phyloP scores from a whole-genome alignment of 257 asterid species.

The Rubia yunnanensis region DNA sequence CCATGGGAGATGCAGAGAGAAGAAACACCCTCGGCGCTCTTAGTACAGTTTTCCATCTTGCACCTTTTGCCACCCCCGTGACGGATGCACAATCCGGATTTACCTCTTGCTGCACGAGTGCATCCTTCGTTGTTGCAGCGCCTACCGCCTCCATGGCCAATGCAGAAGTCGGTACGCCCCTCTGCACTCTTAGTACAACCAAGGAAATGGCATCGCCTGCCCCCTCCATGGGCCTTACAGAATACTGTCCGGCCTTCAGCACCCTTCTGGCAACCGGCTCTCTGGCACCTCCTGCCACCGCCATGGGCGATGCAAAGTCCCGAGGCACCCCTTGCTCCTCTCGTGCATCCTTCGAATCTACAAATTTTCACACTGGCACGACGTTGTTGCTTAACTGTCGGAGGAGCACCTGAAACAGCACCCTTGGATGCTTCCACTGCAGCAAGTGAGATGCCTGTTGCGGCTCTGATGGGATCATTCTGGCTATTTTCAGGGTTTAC shows the following conservation, averaged over 20 bases:
- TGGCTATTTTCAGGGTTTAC: slow-evolving; percentile 10
- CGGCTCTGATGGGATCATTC: slow-evolving; percentile 7
- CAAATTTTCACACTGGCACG: slow-evolving; percentile 33
- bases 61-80: slow-evolving; percentile 78
- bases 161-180: slow-evolving; percentile 55
- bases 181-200: slow-evolving; percentile 68
- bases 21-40: slow-evolving; percentile 51
- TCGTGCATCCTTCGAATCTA: slow-evolving; percentile 40
- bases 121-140: slow-evolving; percentile 46
- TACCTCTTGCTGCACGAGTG: slow-evolving; percentile 55
- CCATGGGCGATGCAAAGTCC: slow-evolving; percentile 65
- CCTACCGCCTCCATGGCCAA: slow-evolving; percentile 57
- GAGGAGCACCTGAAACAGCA: slow-evolving; percentile 16
- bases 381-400: slow-evolving; percentile 14
- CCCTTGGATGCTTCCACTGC: slow-evolving; percentile 9
- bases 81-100: slow-evolving; percentile 47
- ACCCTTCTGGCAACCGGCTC: slow-evolving; percentile 50
- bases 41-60: slow-evolving; percentile 34
- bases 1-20: slow-evolving; percentile 69
- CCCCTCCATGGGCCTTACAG: slow-evolving; percentile 63
- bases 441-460: slow-evolving; percentile 5
- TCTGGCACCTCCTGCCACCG: slow-evolving; percentile 63
- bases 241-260: slow-evolving; percentile 57
- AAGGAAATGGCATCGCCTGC: slow-evolving; percentile 43
- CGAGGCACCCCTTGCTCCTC: slow-evolving; percentile 66